phyloP scores from a whole-genome alignment of 2,329 filamentous ascomycete species.

The Sporothrix brasiliensis region DNA sequence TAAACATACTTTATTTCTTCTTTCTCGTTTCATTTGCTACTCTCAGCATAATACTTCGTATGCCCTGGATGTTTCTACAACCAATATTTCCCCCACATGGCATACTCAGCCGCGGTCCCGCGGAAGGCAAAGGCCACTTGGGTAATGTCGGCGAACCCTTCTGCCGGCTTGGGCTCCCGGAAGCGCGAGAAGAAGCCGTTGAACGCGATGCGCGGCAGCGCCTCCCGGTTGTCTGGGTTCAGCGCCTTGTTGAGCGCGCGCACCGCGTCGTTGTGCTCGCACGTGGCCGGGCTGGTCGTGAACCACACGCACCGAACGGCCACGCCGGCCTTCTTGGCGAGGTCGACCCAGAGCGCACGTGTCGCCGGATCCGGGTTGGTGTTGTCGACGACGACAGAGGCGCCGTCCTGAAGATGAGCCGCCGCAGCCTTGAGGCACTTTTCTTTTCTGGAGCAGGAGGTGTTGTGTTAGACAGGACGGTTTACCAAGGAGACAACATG shows the following conservation, averaged over 20 bases:
- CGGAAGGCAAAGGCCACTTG: constrained; percentile 75
- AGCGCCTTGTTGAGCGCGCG: constrained; percentile 68
- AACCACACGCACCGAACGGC: constrained; percentile 87
- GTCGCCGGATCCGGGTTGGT: constrained; percentile 87
- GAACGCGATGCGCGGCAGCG: constrained; percentile 80
- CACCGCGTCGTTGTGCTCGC: constrained; percentile 85
- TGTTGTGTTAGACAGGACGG: neutral
- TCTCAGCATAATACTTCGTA: constrained; percentile 28
- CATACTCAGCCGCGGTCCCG: constrained; percentile 68
- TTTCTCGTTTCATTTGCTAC: too few relatives aligned
- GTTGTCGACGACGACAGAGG: constrained; percentile 82
- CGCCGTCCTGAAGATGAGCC: constrained; percentile 64
- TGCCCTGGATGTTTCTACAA: constrained; percentile 46
- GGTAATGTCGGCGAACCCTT: constrained; percentile 83
- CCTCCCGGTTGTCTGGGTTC: constrained; percentile 78
- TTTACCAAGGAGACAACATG: neutral
- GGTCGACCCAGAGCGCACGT: constrained; percentile 73
- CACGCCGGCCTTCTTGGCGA: constrained; percentile 70
- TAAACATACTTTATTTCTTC: neutral
- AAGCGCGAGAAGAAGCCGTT: constrained; percentile 73
- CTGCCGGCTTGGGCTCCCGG: constrained; percentile 68
- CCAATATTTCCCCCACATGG: constrained; percentile 79
- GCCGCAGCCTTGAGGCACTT: constrained; percentile 73
- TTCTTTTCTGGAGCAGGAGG: constrained; percentile 48
- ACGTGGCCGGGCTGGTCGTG: constrained; percentile 68